Evolutionary conservation across 352 stramenopile species (phyloP).

Genomic region (Phytophthora idaei): DNA sequence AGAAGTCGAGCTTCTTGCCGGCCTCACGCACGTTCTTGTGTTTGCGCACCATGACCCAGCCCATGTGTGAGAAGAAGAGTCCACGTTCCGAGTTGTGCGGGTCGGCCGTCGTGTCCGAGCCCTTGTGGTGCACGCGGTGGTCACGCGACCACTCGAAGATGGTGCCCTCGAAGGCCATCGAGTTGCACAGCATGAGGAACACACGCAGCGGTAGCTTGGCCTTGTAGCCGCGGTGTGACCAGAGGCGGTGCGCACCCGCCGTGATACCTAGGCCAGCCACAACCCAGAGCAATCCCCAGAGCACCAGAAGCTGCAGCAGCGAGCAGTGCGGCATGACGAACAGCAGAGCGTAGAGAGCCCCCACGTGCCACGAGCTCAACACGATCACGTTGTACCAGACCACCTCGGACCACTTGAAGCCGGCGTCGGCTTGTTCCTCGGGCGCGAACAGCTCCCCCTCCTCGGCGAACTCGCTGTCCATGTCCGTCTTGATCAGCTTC

Average conservation of each 20-base stretch:
- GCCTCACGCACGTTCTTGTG: constrained; percentile 86
- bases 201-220: constrained; percentile 90
- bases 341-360: constrained; percentile 74
- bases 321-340: constrained; percentile 60
- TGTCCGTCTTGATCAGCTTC: constrained; percentile 22
- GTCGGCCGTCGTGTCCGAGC: constrained; percentile 94
- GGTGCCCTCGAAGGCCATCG: constrained; percentile 95
- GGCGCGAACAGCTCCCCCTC: constrained; percentile 42
- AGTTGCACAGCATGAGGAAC: constrained; percentile 98
- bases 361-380: constrained; percentile 69
- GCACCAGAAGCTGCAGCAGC: constrained; percentile 53
- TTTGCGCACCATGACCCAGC: constrained; percentile 99
- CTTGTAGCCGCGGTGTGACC: constrained; percentile 97
- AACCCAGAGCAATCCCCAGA: constrained; percentile 73
- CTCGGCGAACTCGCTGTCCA: constrained; percentile 39
- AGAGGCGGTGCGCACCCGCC: constrained; percentile 96
- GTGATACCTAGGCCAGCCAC: constrained; percentile 96
- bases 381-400: constrained; percentile 89
- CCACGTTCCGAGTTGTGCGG: constrained; percentile 96
- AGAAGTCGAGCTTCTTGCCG: constrained; percentile 95
- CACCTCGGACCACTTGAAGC: constrained; percentile 71
- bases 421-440: constrained; percentile 37
- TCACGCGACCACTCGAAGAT: constrained; percentile 99
- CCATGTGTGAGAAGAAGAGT: constrained; percentile 99
- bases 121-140: constrained; percentile 99